phyloP scores from a whole-genome alignment of 2,329 filamentous ascomycete species.

The Xylariaceae sp. region DNA sequence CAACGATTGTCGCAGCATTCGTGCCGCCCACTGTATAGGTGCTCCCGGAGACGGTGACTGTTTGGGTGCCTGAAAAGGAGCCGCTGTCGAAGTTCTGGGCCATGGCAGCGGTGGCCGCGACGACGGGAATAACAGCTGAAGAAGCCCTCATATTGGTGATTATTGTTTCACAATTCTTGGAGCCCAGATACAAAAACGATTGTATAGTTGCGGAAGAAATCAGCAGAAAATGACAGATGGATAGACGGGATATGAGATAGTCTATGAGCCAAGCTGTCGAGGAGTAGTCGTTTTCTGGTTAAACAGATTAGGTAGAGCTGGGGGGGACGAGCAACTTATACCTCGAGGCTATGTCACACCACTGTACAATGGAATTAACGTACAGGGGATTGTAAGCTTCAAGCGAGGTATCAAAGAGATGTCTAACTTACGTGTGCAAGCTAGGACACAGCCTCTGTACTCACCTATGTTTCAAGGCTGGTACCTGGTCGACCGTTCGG shows the following conservation, averaged over 20 bases:
- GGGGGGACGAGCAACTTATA: constrained; percentile 6
- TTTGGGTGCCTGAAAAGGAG: constrained; percentile 17
- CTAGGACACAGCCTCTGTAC: background rate
- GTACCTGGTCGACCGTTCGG: background rate
- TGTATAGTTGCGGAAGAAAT: no score
- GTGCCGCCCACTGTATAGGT: constrained; percentile 26
- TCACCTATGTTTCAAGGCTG: background rate
- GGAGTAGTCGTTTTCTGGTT: no score
- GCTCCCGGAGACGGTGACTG: constrained; percentile 22
- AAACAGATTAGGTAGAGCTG: no score
- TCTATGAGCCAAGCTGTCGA: no score
- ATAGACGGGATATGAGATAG: no score
- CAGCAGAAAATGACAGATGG: no score
- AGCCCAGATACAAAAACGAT: no score
- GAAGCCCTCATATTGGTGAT: constrained; percentile 32
- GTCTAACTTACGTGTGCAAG: constrained; percentile 7
- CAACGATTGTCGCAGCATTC: constrained; percentile 17
- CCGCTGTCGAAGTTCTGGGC: constrained; percentile 27
- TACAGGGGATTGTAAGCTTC: background rate
- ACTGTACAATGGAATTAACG: background rate
- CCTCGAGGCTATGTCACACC: background rate
- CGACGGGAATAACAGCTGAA: constrained; percentile 24
- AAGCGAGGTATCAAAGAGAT: no score
- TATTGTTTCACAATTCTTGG: background rate
- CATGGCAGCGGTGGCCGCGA: constrained; percentile 28